Conservation (phyloP, 1,284 basidiomycete species). For the Ustilago shanxiensis region DNA sequence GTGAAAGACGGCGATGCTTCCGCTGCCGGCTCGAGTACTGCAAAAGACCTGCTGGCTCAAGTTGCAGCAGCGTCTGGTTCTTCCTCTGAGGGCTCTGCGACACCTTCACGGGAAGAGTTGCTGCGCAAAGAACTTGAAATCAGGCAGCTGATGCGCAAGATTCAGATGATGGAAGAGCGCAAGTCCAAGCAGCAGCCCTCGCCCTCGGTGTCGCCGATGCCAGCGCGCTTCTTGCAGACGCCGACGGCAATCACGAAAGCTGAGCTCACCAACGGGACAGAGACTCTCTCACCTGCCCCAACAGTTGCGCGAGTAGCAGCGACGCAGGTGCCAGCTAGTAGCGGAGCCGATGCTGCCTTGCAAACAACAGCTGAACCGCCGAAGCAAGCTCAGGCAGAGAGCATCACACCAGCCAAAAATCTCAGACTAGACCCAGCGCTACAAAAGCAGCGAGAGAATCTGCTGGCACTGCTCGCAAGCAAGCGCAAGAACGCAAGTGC, state of each 20-base stretch:
- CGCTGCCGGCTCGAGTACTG: background rate
- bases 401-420: background rate
- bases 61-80: constrained; percentile 7
- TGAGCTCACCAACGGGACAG: background rate
- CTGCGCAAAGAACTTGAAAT: constrained; percentile 49
- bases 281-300: background rate
- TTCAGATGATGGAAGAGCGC: constrained; percentile 44
- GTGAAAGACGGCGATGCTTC: background rate
- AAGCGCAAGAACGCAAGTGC: constrained; percentile 22
- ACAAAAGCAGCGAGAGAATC: constrained; percentile 33
- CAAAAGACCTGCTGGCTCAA: constrained; percentile 12
- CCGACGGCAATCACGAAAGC: background rate
- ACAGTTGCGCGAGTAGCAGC: background rate
- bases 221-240: background rate
- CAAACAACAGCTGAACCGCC: background rate
- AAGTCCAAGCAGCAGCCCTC: constrained; percentile 29
- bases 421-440: constrained; percentile 32
- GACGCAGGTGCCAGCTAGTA: background rate
- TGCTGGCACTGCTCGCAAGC: constrained; percentile 35
- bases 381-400: too few relatives aligned
- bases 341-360: background rate
- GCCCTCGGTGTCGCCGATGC: constrained; percentile 25
- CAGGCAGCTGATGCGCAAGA: constrained; percentile 42
- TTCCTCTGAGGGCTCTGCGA: constrained; percentile 7
- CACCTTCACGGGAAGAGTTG: constrained; percentile 42